These are phyloP conservation scores for Monosporascus ibericus DNA, from an alignment of 2,329 filamentous ascomycete species.

Conservation along the genomic window DNA sequence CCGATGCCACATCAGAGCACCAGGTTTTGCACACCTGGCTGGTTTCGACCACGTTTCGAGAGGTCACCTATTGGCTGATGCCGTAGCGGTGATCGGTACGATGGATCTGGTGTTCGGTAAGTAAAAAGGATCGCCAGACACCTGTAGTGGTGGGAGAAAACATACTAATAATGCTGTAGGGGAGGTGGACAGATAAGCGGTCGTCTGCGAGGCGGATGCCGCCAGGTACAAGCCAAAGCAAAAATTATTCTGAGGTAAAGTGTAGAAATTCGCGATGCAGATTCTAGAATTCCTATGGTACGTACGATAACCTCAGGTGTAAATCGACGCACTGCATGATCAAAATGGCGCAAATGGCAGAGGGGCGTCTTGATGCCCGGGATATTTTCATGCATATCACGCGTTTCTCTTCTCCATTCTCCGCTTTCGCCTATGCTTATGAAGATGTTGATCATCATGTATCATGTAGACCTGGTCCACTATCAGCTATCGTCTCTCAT, in stretches of 20 bases:
- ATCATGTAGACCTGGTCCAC: too few species aligned
- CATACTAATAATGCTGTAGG: slow-evolving; percentile 37
- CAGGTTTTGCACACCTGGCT: slow-evolving; percentile 89
- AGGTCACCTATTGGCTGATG: slow-evolving; percentile 91
- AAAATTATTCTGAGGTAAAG: slow-evolving; percentile 23
- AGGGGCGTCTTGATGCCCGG: neutral
- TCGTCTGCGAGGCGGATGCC: slow-evolving; percentile 6
- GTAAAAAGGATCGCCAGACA: slow-evolving; percentile 20
- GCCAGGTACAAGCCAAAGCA: slow-evolving; percentile 12
- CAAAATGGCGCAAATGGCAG: neutral
- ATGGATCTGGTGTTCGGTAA: slow-evolving; percentile 87
- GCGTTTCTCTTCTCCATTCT: neutral
- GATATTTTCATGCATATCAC: neutral
- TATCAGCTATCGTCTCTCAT: too few species aligned
- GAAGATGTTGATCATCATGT: too few species aligned
- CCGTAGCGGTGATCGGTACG: slow-evolving; percentile 88
- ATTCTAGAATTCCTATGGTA: neutral
- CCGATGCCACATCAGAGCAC: slow-evolving; percentile 93
- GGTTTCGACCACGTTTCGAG: slow-evolving; percentile 91
- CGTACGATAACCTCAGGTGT: neutral
- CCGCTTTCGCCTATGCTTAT: too few species aligned
- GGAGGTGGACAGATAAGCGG: slow-evolving; percentile 52
- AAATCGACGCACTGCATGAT: neutral
- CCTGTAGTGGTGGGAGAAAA: neutral
- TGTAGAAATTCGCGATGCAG: slow-evolving; percentile 10